Percentiles rank a stretch among this genome's conserved stretches.
Conservation (phyloP, 2,329 filamentous ascomycete species). For the Penicillium olsonii region DNA sequence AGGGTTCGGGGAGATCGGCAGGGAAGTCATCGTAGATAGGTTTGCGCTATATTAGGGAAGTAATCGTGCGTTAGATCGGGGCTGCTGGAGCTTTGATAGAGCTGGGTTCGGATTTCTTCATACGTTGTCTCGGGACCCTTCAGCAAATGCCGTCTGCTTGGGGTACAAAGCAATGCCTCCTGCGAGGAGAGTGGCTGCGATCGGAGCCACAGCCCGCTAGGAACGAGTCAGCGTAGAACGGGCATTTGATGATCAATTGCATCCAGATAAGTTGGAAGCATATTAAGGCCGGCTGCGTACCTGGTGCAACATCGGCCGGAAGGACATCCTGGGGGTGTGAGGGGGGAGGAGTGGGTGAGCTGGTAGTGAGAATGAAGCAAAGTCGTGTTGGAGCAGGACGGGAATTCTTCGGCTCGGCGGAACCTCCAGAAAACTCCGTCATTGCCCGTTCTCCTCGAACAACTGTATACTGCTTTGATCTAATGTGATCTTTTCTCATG, state of each 20-base stretch:
- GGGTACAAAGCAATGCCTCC: slow-evolving; percentile 44
- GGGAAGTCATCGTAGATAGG: slow-evolving; percentile 47
- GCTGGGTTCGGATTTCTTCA: slow-evolving; percentile 16
- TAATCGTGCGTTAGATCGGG: slow-evolving; percentile 16
- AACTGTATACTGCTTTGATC: slow-evolving; percentile 10
- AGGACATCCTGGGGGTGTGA: slow-evolving; percentile 37
- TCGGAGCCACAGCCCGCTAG: slow-evolving; percentile 42
- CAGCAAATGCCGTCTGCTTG: slow-evolving; percentile 44
- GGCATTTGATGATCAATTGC: slow-evolving; percentile 16
- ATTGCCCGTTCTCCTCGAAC: slow-evolving; percentile 26
- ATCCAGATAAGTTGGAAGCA: not conserved
- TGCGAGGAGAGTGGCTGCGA: slow-evolving; percentile 43
- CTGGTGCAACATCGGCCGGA: slow-evolving; percentile 45
- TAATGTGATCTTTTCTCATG: slow-evolving; percentile 5
- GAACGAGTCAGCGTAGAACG: slow-evolving; percentile 27
- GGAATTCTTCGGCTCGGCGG: slow-evolving; percentile 32
- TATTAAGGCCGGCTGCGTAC: slow-evolving; percentile 26
- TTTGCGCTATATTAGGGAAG: slow-evolving; percentile 37
- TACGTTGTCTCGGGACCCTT: slow-evolving; percentile 42
- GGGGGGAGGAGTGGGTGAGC: slow-evolving; percentile 19
- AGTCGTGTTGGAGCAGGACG: slow-evolving; percentile 30
- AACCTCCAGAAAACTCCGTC: slow-evolving; percentile 32
- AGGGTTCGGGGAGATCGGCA: slow-evolving; percentile 31
- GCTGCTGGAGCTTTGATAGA: not conserved
- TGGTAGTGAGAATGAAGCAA: slow-evolving; percentile 27